Conservation (phyloP, 352 stramenopile species). For the Phytophthora agathidicida region DNA sequence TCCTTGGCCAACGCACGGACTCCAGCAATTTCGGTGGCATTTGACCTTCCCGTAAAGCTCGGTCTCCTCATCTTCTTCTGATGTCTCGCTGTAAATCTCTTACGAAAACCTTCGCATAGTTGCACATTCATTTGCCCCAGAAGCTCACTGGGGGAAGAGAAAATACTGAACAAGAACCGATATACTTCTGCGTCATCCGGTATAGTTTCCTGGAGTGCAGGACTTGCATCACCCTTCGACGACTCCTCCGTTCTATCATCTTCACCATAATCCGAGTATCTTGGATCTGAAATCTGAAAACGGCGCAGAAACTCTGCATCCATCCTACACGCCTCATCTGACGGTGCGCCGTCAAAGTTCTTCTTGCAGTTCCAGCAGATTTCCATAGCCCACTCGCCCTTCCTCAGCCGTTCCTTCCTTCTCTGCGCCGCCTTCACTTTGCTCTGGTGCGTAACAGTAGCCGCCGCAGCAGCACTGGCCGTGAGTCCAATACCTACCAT, state of each 20-base stretch:
- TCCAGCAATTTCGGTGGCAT: conserved; percentile 1
- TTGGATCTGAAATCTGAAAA: conserved; percentile 42
- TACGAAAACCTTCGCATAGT: conserved; percentile 54
- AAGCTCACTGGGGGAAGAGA: conserved; percentile 57
- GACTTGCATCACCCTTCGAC: background rate
- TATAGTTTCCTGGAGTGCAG: conserved; percentile 5
- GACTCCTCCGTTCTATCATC: background rate
- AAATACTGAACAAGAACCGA: conserved; percentile 60
- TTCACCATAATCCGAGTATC: background rate
- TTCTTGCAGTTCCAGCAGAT: conserved; percentile 77
- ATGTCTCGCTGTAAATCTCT: conserved; percentile 34
- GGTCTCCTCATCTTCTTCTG: conserved; percentile 22
- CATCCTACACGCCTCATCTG: conserved; percentile 60
- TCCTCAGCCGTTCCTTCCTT: conserved; percentile 46
- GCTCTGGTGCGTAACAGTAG: conserved; percentile 55
- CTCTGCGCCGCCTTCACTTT: conserved; percentile 50
- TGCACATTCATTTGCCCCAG: conserved; percentile 70
- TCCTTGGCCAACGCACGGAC: conserved; percentile 35
- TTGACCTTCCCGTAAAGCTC: conserved; percentile 21
- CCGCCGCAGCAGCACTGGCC: conserved; percentile 56
- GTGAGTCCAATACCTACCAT: conserved; percentile 67
- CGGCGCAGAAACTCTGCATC: conserved; percentile 61
- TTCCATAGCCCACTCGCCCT: conserved; percentile 68
- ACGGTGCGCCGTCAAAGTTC: conserved; percentile 39
- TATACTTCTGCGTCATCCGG: conserved; percentile 58